Conservation (phyloP, 2,329 filamentous ascomycete species). For the Dothiorella sarmentorum region DNA sequence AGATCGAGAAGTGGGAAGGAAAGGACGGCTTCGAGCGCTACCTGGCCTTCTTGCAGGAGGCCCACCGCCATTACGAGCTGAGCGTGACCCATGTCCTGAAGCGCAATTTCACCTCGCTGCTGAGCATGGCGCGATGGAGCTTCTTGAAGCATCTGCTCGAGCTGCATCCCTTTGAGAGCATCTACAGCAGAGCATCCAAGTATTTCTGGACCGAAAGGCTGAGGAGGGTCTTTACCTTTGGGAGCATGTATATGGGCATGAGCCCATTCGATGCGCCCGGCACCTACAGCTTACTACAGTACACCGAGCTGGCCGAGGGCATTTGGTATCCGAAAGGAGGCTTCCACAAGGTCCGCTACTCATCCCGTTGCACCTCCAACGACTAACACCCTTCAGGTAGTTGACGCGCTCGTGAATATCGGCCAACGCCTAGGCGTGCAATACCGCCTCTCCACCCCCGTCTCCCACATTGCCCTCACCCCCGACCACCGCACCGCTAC, state of each 20-base stretch:
- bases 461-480: conserved; percentile 54
- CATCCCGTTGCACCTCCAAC: not conserved
- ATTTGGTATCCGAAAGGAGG: conserved; percentile 73
- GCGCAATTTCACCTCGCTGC: conserved; percentile 62
- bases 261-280: conserved; percentile 71
- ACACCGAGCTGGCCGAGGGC: conserved; percentile 71
- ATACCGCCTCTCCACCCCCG: conserved; percentile 59
- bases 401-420: conserved; percentile 62
- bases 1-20: conserved; percentile 71
- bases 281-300: conserved; percentile 71
- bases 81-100: conserved; percentile 63
- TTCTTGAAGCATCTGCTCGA: conserved; percentile 59
- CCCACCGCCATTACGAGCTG: conserved; percentile 67
- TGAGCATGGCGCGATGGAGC: conserved; percentile 55
- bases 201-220: conserved; percentile 70
- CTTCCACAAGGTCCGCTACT: conserved; percentile 56
- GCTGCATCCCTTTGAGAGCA: conserved; percentile 68
- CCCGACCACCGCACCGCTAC: conserved; percentile 51
- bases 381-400: conserved; percentile 32
- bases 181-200: conserved; percentile 61
- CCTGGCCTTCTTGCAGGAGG: conserved; percentile 62
- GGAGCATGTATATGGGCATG: conserved; percentile 83
- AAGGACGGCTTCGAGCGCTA: conserved; percentile 69
- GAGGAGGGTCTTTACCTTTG: conserved; percentile 70
- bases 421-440: conserved; percentile 60